phyloP scores from a whole-genome alignment of 2,329 filamentous ascomycete genomes.

The Cercospora brassicicola region DNA sequence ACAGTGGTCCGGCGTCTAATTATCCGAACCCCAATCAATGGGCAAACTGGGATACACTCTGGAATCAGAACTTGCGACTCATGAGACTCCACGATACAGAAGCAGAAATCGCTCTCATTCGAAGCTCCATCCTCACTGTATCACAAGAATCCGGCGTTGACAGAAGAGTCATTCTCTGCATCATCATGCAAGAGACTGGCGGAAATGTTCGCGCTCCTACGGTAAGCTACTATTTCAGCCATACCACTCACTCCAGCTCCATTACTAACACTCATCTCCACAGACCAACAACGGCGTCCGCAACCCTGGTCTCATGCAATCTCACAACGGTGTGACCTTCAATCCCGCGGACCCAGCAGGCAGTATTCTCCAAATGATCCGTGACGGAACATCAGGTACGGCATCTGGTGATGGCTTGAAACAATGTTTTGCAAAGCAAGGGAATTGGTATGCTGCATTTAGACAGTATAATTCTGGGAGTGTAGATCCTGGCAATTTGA shows the following conservation, averaged over 20 bases:
- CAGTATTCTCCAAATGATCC: constrained; percentile 40
- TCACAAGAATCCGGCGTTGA: constrained; percentile 7
- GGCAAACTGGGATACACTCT: constrained; percentile 12
- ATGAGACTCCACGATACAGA: constrained; percentile 8
- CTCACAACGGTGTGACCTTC: constrained; percentile 41
- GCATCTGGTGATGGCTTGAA: constrained; percentile 46
- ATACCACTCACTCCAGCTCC: background rate
- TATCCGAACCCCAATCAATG: constrained; percentile 8
- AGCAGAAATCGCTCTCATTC: constrained; percentile 1
- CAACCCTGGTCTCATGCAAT: constrained; percentile 53
- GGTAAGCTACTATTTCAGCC: background rate
- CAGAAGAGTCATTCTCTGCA: constrained; percentile 6
- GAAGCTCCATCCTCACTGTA: constrained; percentile 5
- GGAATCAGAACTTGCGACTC: constrained; percentile 8
- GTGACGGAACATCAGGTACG: constrained; percentile 49
- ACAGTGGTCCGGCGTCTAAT: constrained; percentile 6
- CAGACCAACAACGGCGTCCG: constrained; percentile 40
- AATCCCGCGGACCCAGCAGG: constrained; percentile 24
- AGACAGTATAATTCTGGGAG: constrained; percentile 46
- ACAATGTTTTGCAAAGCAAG: constrained; percentile 40
- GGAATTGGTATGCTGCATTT: constrained; percentile 45
- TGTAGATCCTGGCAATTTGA: constrained; percentile 9
- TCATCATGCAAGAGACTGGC: constrained; percentile 15
- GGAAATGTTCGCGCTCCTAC: constrained; percentile 12
- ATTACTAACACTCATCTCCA: constrained; percentile 23